Evolutionary conservation across 2,329 filamentous ascomycete species (phyloP).

Genomic region (Coniella vitis): DNA sequence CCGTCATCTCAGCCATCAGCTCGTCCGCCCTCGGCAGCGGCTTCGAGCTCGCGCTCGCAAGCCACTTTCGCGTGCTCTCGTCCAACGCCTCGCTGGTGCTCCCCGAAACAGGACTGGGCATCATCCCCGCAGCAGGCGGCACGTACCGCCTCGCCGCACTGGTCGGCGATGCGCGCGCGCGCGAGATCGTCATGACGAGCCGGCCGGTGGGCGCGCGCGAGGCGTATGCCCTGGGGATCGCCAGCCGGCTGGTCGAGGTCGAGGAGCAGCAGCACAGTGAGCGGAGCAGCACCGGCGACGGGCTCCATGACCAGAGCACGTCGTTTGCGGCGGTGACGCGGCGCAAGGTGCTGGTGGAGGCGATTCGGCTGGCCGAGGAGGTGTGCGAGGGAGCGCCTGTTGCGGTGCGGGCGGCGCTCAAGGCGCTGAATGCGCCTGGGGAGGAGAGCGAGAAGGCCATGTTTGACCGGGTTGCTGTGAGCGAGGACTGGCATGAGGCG

Average conservation of each 20-base stretch:
- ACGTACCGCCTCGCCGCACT: conserved; percentile 80
- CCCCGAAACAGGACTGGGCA: conserved; percentile 86
- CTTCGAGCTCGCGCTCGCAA: conserved; percentile 83
- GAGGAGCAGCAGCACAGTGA: too few relatives aligned
- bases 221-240: conserved; percentile 85
- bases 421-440: conserved; percentile 65
- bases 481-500: conserved; percentile 83
- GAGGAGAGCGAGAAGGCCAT: conserved; percentile 77
- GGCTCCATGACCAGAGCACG: conserved; percentile 26
- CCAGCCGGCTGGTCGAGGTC: conserved; percentile 82
- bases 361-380: conserved; percentile 70
- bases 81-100: conserved; percentile 73
- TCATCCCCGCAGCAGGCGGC: conserved; percentile 90
- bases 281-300: not conserved
- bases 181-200: conserved; percentile 85
- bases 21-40: conserved; percentile 87
- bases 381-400: conserved; percentile 81
- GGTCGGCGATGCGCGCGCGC: conserved; percentile 73
- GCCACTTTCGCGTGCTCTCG: conserved; percentile 79
- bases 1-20: conserved; percentile 82
- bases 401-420: conserved; percentile 70
- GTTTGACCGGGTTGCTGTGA: conserved; percentile 76
- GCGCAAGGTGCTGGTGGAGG: conserved; percentile 64
- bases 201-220: conserved; percentile 74
- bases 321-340: conserved; percentile 48